These are phyloP conservation scores for Hibiscus mutabilis DNA, from an alignment of 345 rosid species.

Conservation along the genomic window DNA sequence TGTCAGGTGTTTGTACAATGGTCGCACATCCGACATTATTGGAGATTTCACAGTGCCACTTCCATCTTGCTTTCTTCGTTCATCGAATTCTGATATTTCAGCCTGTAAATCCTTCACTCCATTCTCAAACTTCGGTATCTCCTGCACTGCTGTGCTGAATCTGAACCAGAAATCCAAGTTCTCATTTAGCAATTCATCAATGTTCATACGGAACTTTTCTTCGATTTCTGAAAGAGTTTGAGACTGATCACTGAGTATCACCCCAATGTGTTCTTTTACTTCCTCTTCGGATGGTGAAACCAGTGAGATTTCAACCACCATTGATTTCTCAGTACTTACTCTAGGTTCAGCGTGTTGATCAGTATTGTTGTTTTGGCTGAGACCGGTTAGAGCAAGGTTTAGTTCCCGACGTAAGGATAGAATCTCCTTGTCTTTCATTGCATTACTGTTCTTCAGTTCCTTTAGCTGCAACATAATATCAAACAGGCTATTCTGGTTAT, in stretches of 20 bases:
- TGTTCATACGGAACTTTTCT: constrained; percentile 41
- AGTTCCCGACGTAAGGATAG: constrained; percentile 47
- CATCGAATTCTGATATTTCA: constrained; percentile 50
- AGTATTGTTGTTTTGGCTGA: constrained; percentile 31
- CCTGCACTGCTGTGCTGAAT: constrained; percentile 64
- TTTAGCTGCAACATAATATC: constrained; percentile 29
- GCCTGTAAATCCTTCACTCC: constrained; percentile 58
- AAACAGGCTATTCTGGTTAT: constrained; percentile 24
- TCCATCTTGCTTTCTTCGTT: constrained; percentile 47
- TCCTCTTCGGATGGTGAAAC: constrained; percentile 22
- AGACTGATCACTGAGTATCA: constrained; percentile 27
- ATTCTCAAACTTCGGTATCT: constrained; percentile 66
- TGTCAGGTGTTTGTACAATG: constrained; percentile 66
- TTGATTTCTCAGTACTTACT: not conserved
- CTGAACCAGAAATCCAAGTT: constrained; percentile 78
- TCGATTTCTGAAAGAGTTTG: constrained; percentile 38
- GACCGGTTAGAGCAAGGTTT: constrained; percentile 43
- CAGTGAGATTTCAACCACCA: constrained; percentile 19
- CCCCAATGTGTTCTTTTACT: constrained; percentile 26
- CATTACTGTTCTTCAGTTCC: constrained; percentile 46
- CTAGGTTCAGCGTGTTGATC: not conserved
- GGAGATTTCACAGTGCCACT: constrained; percentile 33
- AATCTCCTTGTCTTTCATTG: constrained; percentile 75
- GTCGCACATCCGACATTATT: constrained; percentile 55
- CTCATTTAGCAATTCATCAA: constrained; percentile 73